phyloP scores from a whole-genome alignment of 225 moss, liverwort and hornwort genomes.

The Anthoceros angustus region DNA sequence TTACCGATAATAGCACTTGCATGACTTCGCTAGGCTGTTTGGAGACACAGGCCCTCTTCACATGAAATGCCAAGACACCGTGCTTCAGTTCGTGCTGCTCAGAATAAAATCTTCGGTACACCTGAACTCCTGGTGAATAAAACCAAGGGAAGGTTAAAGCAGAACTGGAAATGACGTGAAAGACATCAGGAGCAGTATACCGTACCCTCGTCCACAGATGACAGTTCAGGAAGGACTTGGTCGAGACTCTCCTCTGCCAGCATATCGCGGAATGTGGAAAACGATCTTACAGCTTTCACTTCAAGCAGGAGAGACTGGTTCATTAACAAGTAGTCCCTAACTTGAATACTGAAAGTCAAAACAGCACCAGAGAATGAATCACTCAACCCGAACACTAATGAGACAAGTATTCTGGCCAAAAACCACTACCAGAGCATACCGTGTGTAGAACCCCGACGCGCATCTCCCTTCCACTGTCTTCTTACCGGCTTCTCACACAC shows the following conservation, averaged over 20 bases:
- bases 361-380: background rate
- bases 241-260: slow-evolving; percentile 47
- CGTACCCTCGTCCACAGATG: slow-evolving; percentile 52
- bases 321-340: slow-evolving; percentile 9
- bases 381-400: background rate
- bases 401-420: background rate
- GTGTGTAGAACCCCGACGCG: background rate
- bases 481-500: background rate
- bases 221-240: slow-evolving; percentile 56
- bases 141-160: background rate
- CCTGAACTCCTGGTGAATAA: slow-evolving; percentile 44
- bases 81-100: slow-evolving; percentile 39
- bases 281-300: slow-evolving; percentile 35
- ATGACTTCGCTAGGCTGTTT: slow-evolving; percentile 47
- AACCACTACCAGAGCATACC: background rate
- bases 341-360: background rate
- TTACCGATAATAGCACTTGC: slow-evolving; percentile 47
- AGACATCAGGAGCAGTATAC: background rate
- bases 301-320: slow-evolving; percentile 21
- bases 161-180: background rate
- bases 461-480: slow-evolving; percentile 1
- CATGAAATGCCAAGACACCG: slow-evolving; percentile 69
- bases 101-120: slow-evolving; percentile 71
- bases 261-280: slow-evolving; percentile 57
- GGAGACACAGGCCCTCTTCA: slow-evolving; percentile 25